Evolutionary conservation across 2,329 filamentous ascomycete genomes (phyloP), one percentile per base, ranked within the genome.

Genomic region (Ceratocystis eucalypticola): DNA sequence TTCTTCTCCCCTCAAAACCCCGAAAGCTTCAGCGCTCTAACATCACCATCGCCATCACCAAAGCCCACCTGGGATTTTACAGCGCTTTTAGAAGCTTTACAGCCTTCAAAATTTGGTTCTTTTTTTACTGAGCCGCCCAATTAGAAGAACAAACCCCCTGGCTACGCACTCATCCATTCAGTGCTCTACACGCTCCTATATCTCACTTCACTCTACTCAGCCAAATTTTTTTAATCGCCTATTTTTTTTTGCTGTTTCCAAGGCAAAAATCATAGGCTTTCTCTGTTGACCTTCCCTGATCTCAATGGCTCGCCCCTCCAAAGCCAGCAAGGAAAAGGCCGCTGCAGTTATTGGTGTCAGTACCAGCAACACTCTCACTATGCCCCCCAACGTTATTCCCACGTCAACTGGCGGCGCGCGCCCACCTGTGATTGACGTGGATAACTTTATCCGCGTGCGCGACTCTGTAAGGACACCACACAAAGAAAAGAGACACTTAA

Each of bases 371-470:
- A 12, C 37, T 41, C 37, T 65, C 15, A 50, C 59, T 28, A 37
- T 50, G 20, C 70, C 74, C 66, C 75, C 77, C 62, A 71, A 73
- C 66, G 76, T 79, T 71, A 76, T 77, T 66, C 73, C 77, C 28
- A 74, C 76, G 69, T 45, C 55, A 17, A 48, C 50, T 22, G 64
- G 53, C n/a, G 64, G 53, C 17, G 53, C 33, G 15, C 55, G 64
- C 10, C 63, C 64, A 6, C 66, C 67, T 12, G 72, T 79, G 53
- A 83, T 88, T 70, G 84, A 90, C 69, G 81, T 88, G 67, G 87
- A 90, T 67, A 87, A 89, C 75, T 93, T 93, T 74, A 82, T 89
- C 68, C 82, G 87, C 73, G 90, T 91, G 62, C 84, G 90, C 72
- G 90, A 95, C 74, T 87, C 85, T 74, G 91, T 95, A 86, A 82